Percentiles rank a stretch among this genome's conserved stretches.
Evolutionary conservation across 108 stramenopile genomes (phyloP).

Genomic region (Cyclotella cryptica): DNA sequence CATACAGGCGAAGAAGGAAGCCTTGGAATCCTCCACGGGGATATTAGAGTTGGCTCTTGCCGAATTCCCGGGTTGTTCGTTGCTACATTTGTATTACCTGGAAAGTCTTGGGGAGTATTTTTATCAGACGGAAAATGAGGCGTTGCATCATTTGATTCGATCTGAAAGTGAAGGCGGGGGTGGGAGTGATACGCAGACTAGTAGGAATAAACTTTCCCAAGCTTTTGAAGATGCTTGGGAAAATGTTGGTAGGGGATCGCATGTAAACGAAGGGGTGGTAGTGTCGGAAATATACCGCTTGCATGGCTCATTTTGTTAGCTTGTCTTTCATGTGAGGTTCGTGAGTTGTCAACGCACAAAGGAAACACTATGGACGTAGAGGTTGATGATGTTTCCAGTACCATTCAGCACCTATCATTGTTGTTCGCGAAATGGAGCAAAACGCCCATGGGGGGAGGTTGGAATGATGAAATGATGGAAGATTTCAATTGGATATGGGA

Average conservation of each 20-base stretch:
- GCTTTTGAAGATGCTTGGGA: constrained; percentile 61
- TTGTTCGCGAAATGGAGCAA: constrained; percentile 43
- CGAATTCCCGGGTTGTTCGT: constrained; percentile 80
- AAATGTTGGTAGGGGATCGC: constrained; percentile 72
- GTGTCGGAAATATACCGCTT: constrained; percentile 58
- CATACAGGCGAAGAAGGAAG: constrained; percentile 50
- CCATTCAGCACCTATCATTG: constrained; percentile 31
- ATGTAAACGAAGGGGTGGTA: constrained; percentile 60
- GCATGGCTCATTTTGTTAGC: constrained; percentile 37
- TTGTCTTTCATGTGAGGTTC: constrained; percentile 25
- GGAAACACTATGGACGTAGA: constrained; percentile 8
- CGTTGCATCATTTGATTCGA: neutral
- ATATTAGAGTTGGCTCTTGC: constrained; percentile 72
- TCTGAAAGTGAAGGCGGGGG: constrained; percentile 10
- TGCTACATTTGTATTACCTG: constrained; percentile 60
- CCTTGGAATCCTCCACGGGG: constrained; percentile 58
- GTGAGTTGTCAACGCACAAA: neutral
- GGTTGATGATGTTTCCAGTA: neutral
- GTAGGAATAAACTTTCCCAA: constrained; percentile 30
- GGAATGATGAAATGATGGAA: constrained; percentile 55
- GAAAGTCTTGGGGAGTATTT: constrained; percentile 40
- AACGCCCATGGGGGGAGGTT: constrained; percentile 56
- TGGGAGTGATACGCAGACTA: constrained; percentile 2
- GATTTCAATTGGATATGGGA: constrained; percentile 49
- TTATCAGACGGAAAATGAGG: constrained; percentile 25